Evolutionary conservation across 1,284 basidiomycete genomes (phyloP).

Genomic region (Wolfiporia cocos): DNA sequence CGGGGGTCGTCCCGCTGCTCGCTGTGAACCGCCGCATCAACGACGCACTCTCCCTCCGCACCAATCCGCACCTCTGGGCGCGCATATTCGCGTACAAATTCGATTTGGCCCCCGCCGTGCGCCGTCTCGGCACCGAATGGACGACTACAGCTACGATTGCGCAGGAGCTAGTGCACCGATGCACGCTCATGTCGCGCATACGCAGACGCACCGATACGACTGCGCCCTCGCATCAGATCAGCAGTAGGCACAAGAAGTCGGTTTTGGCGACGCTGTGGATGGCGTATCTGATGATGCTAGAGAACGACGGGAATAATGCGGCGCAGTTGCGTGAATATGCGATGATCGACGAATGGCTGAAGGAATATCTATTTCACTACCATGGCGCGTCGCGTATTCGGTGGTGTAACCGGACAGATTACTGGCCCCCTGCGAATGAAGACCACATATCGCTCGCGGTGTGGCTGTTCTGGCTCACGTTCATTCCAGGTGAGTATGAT

Average conservation of each 20-base stretch:
- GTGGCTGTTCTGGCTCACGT: slow-evolving; percentile 44
- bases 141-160: slow-evolving; percentile 23
- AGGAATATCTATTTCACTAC: slow-evolving; percentile 31
- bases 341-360: slow-evolving; percentile 30
- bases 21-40: slow-evolving; percentile 31
- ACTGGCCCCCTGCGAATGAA: slow-evolving; percentile 28
- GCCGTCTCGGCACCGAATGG: slow-evolving; percentile 21
- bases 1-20: slow-evolving; percentile 30
- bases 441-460: slow-evolving; percentile 30
- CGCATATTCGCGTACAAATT: slow-evolving; percentile 38
- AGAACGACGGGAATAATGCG: slow-evolving; percentile 48
- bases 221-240: slow-evolving; percentile 12
- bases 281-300: slow-evolving; percentile 49
- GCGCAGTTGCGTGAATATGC: slow-evolving; percentile 36
- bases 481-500: slow-evolving; percentile 46
- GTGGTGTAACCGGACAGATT: slow-evolving; percentile 20
- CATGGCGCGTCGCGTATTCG: slow-evolving; percentile 28
- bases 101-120: slow-evolving; percentile 26
- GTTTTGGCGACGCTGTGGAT: slow-evolving; percentile 38
- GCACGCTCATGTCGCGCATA: slow-evolving; percentile 45
- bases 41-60: slow-evolving; percentile 24
- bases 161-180: slow-evolving; percentile 43
- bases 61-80: slow-evolving; percentile 39
- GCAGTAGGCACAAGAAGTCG: slow-evolving; percentile 22
- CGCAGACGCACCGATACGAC: slow-evolving; percentile 33